These are phyloP conservation scores for Nicotiana knightiana DNA, from an alignment of 257 asterid genomes.

Conservation along the genomic window DNA sequence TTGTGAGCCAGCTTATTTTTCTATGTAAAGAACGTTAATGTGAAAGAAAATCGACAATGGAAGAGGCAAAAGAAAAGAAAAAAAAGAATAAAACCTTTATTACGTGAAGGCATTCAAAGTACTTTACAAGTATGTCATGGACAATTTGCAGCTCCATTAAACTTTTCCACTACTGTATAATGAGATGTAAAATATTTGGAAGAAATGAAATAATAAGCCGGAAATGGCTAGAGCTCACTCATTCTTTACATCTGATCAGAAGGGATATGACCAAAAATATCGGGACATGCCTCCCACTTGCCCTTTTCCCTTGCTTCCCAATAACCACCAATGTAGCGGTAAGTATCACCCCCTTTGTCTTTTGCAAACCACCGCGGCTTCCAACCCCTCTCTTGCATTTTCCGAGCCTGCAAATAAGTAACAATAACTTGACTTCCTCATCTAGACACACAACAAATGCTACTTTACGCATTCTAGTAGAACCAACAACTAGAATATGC, in stretches of 20 bases:
- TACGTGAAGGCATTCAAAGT: not conserved
- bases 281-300: slow-evolving; percentile 79
- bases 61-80: not conserved
- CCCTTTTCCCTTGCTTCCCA: slow-evolving; percentile 90
- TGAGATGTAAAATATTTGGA: not conserved
- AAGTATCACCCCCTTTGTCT: slow-evolving; percentile 46
- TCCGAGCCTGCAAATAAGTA: slow-evolving; percentile 47
- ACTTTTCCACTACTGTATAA: not conserved
- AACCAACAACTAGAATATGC: not conserved
- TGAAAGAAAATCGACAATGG: not conserved
- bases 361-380: slow-evolving; percentile 76
- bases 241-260: slow-evolving; percentile 46
- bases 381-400: slow-evolving; percentile 95
- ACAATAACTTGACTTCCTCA: not conserved
- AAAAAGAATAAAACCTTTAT: slow-evolving; percentile 5
- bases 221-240: slow-evolving; percentile 14
- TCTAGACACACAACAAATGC: not conserved
- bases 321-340: slow-evolving; percentile 70
- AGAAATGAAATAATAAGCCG: slow-evolving; percentile 10
- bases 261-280: slow-evolving; percentile 70
- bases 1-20: too few species aligned
- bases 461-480: not conserved
- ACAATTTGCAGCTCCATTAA: slow-evolving; percentile 5
- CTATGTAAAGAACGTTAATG: not conserved
- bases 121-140: not conserved